Evolutionary conservation across 2,329 filamentous ascomycete species (phyloP).

Genomic region (Colletotrichum brevisporum): DNA sequence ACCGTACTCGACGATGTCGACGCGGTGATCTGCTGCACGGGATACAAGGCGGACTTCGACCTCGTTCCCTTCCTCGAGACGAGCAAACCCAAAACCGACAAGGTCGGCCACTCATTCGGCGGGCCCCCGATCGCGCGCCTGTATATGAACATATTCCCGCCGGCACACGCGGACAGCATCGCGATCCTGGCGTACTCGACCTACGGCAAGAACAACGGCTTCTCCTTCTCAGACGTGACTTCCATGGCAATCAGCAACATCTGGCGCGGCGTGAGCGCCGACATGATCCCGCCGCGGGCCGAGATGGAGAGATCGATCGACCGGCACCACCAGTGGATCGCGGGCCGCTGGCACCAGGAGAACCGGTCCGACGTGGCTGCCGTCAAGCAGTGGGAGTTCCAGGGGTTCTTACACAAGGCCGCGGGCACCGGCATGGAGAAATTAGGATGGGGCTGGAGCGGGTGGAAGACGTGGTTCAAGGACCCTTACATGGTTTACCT

Average conservation of each 20-base stretch:
- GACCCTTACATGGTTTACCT: constrained; percentile 54
- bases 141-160: constrained; percentile 58
- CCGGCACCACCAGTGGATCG: constrained; percentile 47
- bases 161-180: constrained; percentile 53
- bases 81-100: constrained; percentile 40
- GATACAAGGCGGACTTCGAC: constrained; percentile 45
- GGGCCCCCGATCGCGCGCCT: constrained; percentile 50
- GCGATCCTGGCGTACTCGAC: constrained; percentile 51
- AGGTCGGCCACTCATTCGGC: constrained; percentile 43
- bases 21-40: constrained; percentile 48
- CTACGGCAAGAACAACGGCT: constrained; percentile 49
- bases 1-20: constrained; percentile 45
- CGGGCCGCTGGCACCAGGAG: constrained; percentile 42
- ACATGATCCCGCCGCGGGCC: constrained; percentile 46
- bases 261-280: constrained; percentile 50
- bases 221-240: constrained; percentile 53
- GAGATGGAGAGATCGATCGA: constrained; percentile 49
- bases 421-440: constrained; percentile 59
- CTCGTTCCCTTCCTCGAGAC: constrained; percentile 44
- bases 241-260: constrained; percentile 57
- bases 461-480: constrained; percentile 58
- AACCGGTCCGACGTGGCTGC: constrained; percentile 38
- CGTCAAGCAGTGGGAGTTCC: constrained; percentile 51
- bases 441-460: constrained; percentile 56
- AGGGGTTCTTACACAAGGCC: constrained; percentile 53